Base-by-base conservation (phyloP, 805 yeast genomes). In the Pichia exigua region DNA sequence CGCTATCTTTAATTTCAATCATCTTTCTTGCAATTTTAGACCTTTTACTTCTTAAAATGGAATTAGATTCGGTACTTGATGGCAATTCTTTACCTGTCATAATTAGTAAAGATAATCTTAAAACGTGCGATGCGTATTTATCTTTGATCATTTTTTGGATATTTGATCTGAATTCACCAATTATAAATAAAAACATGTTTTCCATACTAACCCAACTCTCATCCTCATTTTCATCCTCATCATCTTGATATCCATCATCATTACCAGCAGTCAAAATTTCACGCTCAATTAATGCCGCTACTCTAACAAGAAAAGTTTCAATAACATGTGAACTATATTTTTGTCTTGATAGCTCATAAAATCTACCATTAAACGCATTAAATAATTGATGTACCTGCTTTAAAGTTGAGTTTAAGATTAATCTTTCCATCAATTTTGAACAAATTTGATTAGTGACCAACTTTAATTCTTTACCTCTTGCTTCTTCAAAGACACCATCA, bases 281-380 rank as follows among this genome's bases (percentile, higher is more conserved):
- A 57, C 81, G 79, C 64, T 87, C 96, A 15, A 87, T 75, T 50
- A 85, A 65, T 1, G 87, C 80, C 3, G 96, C 92, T 49, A 81
- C 67, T 65, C 92, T 74, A 30, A 85, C 86, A 28, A 92, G 67
- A 39, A 90, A 73, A 0, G 98, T 87, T 66, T 92, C 98, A 49
- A 90, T 73, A 54, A 95, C 95, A 67, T 94, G 99, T 0, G 97
- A 91, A 1, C 97, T 82, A 64, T 89, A 92, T 65, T 91, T 90
- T 62, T 94, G 97, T 59, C 82, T 82, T 4, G 94, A 78, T 57
- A 91, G 73, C 21, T 83, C 79, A n/a, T 77, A 79, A 59, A 87
- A 85, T 57, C 85, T 85, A n/a, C 86, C 88, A 42, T 73, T 73
- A 61, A 90, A 86, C 1, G 83, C 79, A 53, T 74, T 76, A 66